Evolutionary conservation across 306 rosid genomes (phyloP), one percentile per base, ranked within the genome.

Genomic region (Dalbergia cultrata): DNA sequence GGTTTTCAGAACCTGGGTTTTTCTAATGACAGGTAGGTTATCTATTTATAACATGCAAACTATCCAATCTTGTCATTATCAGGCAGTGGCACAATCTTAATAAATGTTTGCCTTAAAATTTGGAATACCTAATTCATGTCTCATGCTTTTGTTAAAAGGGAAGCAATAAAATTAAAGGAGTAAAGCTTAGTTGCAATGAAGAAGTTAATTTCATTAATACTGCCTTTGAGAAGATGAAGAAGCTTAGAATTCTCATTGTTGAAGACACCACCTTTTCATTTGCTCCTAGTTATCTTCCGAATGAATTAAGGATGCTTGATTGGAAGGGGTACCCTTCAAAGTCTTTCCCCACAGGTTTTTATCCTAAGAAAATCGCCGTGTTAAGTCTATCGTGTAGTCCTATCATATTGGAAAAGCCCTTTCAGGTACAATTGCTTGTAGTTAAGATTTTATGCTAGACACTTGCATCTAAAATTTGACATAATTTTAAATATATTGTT

Each of bases 201-300:
- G 31, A 37, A 39, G 52, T 54, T 7, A 17, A 72, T 1, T 72
- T 33, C 66, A 56, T 4, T 11, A 53, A 49, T 18, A 39, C 9
- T n/a, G 66, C 52, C 66, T 72, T 72, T 18, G 12, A 34, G 17
- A 56, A 72, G 53, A 72, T 72, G 77, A 54, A 54, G 9, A 70
- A 70, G 14, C 61, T 70, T 3, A 49, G 61, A 49, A 22, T 70
- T 13, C 60, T 70, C 22, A 54, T 72, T 17, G 22, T 56, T 35
- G 11, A 6, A 3, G 39, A 72, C 11, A 21, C 39, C 0, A 1
- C 2, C 37, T 54, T 56, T 54, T 54, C 52, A 17, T 5, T 5
- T 1, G 41, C 5, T 7, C 58, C 43, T 69, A 21, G 11, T 10
- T 3, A 13, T 69, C 13, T 49, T 9, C 60, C 60, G 0, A 45